phyloP scores from a whole-genome alignment of 2,329 filamentous ascomycete genomes.

The Penicillium sp. region DNA sequence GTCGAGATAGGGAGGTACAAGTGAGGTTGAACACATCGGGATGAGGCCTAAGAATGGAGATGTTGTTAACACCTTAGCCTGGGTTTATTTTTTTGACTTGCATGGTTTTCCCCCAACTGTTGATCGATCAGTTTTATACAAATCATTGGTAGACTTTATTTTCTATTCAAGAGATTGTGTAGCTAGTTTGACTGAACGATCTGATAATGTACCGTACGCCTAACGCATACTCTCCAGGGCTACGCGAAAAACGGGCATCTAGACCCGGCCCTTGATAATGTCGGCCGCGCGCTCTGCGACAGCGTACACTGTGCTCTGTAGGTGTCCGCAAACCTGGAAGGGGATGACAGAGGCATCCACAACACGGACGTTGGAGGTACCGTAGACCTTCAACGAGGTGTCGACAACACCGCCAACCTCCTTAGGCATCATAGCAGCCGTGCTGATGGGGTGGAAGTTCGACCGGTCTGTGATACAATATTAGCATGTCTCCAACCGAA shows the following conservation, averaged over 20 bases:
- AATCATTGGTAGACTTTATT: too few relatives aligned
- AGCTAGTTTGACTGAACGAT: too few relatives aligned
- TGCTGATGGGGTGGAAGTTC: slow-evolving; percentile 30
- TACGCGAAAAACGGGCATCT: not conserved
- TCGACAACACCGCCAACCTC: slow-evolving; percentile 33
- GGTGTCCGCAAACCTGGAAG: slow-evolving; percentile 26
- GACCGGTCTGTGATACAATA: slow-evolving; percentile 18
- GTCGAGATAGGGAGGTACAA: too few relatives aligned
- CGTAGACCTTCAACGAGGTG: slow-evolving; percentile 29
- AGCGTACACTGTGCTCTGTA: slow-evolving; percentile 27
- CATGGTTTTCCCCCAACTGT: too few relatives aligned
- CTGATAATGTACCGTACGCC: too few relatives aligned
- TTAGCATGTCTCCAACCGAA: slow-evolving; percentile 1
- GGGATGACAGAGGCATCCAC: slow-evolving; percentile 32
- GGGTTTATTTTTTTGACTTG: too few relatives aligned
- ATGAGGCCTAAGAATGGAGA: too few relatives aligned
- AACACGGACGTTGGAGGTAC: slow-evolving; percentile 31
- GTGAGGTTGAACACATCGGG: too few relatives aligned
- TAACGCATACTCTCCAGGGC: not conserved
- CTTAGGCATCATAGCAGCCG: slow-evolving; percentile 31
- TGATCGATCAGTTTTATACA: too few relatives aligned
- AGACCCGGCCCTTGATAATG: slow-evolving; percentile 22
- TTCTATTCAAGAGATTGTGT: too few relatives aligned
- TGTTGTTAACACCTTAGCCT: too few relatives aligned
- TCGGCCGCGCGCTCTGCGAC: slow-evolving; percentile 30